Base-by-base conservation (phyloP, 129 eudicot species). In the Artemisia argyi region DNA sequence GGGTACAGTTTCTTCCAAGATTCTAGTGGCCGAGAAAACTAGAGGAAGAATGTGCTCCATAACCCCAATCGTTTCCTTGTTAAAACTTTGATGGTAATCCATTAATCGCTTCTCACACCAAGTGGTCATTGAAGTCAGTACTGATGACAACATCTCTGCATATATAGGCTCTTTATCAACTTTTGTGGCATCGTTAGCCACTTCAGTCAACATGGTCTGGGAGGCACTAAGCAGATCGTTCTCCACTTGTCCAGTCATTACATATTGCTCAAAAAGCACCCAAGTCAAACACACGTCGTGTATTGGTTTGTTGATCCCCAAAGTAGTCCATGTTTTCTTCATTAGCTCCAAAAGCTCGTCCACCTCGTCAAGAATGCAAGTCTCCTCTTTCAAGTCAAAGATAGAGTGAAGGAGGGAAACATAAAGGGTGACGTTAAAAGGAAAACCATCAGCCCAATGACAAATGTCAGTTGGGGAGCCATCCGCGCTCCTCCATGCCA, bases 391-490 rank as follows among this genome's bases (percentile, higher is more conserved):
- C 16, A 70, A 11, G 81, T 90, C 97, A 12, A 94, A 94, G 7
- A 90, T 35, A 0, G 97, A 79, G 5, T 66, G 66, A 1, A 94
- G 80, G 11, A 94, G 87, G n/a, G 88, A 73, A 7, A 49, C 76
- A 61, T 94, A 94, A 39, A 94, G 78, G 59, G 86, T 91, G 10
- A 81, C 71, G 28, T 94, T 94, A n/a, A 94, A 77, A 5, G 99
- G 97, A 76, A 67, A 81, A 1, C 99, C 99, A 35, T 94, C 99
- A 5, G 99, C 97, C 99, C 99, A 94, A 32, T 94, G 99, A 47
- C 97, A 85, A 0, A 86, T 72, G 9, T 85, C 91, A 0, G 89
- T 81, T 12, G 82, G 76, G 35, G 83, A 81, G 3, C 86, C 90
- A 39, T 85, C 82, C 1, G 59, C 70, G 55, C 84, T 81, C 56